Evolutionary conservation across 129 eudicot species (phyloP), one percentile per base, ranked within the genome.

Genomic region (Lactuca sativa): DNA sequence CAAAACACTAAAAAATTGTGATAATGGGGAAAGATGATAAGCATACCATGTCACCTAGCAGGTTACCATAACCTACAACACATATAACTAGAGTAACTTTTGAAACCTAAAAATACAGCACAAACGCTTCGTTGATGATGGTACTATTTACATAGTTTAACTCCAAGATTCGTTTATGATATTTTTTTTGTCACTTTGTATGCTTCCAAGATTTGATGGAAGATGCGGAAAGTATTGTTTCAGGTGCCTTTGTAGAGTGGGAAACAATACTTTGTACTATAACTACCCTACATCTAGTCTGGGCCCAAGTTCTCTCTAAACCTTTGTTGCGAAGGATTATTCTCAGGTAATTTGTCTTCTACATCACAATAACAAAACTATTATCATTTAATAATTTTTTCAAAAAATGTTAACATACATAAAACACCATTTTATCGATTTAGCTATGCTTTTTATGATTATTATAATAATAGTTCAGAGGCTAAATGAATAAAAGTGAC

Each of bases 251-350:
- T 70, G 78, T 95, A 18, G 82, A 85, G 80, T 93, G 98, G 98
- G 98, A 93, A 80, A 86, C 83, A 30, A 81, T 85, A 70, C 87
- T 93, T 36, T 89, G 97, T 75, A 81, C 95, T 64, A 81, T 92
- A 48, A 79, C 87, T 16, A 83, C 54, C 62, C 57, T 93, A 33
- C 85, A 93, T 78, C 71, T 89, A 25, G 92, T 77, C 59, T 93
- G 98, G 98, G 98, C 92, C 52, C 98, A 93, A 78, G 85, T 89
- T 72, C 77, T 93, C 55, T 82, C 92, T 0, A 95, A 93, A 83
- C 88, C 90, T 71, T 83, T 93, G 77, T 77, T 93, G 30, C 82
- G 97, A 38, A 85, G 98, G 66, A 88, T 93, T 65, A 81, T 93
- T 77, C 84, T 93, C 61, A 85, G 98, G 98, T 93, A 77, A 56